Evolutionary conservation across 148 eudicot species (phyloP), one percentile per base, ranked within the genome.

Genomic region (Tetragonia tetragonoides): DNA sequence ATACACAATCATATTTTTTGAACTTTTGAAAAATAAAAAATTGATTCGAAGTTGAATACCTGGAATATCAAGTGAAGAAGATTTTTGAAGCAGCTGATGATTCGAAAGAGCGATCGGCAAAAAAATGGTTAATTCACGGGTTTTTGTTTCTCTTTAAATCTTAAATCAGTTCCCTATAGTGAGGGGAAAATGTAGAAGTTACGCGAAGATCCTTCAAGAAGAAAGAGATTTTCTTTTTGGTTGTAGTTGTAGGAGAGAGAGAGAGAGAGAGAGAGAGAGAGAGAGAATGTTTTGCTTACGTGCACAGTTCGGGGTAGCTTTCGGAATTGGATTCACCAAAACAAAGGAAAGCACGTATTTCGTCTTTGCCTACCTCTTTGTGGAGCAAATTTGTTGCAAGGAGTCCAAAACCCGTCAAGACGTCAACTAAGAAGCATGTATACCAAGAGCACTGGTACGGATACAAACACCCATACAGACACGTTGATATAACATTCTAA

Each of bases 141-240:
- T 11, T 40, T 37, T 18, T 66, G 49, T 66, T 23, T 66, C 23
- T 40, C 47, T 39, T 38, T 0, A 10, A 39, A 9, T 16, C 3
- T 49, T 49, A 49, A 5, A 6, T 49, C 11, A 49, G 14, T 66
- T 39, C 8, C 11, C 23, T 3, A 28, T 28, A 66, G 70, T 66
- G 7, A 40, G 49, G 49, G 23, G 73, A 18, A 69, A 69, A 38
- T 69, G 73, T 18, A 69, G 56, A 69, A 69, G 73, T 49, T 46
- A 69, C 73, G 73, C 57, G 73, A 69, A 69, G 56, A 2, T 2
- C 56, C n/a, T 68, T 68, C 23, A 49, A 7, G 12, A 11, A 68
- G 49, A 21, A 56, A 15, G 51, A 68, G 72, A 44, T 4, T 69
- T 28, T 28, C 34, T 28, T 28, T 47, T 69, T 11, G 73, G 23